Conservation (phyloP, 495 filamentous ascomycete species). For the Penicillium silybi region DNA sequence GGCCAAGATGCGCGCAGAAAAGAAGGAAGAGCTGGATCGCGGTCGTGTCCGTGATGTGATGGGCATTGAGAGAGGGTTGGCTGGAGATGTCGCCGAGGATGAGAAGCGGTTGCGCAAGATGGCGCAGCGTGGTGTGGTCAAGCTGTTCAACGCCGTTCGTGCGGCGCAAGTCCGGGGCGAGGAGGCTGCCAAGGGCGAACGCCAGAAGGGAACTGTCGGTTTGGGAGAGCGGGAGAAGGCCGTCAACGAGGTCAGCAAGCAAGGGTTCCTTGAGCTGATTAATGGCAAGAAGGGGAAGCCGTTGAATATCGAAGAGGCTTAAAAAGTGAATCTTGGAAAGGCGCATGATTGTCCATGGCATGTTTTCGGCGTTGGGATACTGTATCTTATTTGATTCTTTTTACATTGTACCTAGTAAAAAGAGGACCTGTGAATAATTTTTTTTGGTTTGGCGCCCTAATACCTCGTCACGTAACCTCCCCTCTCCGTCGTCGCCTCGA, state of each 20-base stretch:
- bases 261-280: slow-evolving; percentile 92
- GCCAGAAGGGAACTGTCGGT: slow-evolving; percentile 71
- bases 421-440: background rate
- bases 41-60: slow-evolving; percentile 84
- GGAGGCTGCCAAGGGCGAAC: slow-evolving; percentile 64
- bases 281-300: slow-evolving; percentile 50
- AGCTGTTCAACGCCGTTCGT: slow-evolving; percentile 92
- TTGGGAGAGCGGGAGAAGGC: slow-evolving; percentile 71
- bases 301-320: slow-evolving; percentile 49
- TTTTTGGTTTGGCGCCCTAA: no score
- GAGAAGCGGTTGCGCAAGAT: slow-evolving; percentile 81
- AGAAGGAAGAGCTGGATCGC: slow-evolving; percentile 75
- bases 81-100: slow-evolving; percentile 61
- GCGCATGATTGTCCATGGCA: slow-evolving; percentile 29
- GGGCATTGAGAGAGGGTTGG: slow-evolving; percentile 43
- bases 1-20: slow-evolving; percentile 73
- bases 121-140: slow-evolving; percentile 87
- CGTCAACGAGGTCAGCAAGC: slow-evolving; percentile 90
- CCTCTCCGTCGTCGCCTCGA: no score
- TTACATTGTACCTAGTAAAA: slow-evolving; percentile 12
- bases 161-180: slow-evolving; percentile 83
- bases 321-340: slow-evolving; percentile 13
- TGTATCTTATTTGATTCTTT: slow-evolving; percentile 16
- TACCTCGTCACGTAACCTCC: no score
- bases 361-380: slow-evolving; percentile 36